Conservation (phyloP, 345 rosid genomes). For the Gossypium anomalum region DNA sequence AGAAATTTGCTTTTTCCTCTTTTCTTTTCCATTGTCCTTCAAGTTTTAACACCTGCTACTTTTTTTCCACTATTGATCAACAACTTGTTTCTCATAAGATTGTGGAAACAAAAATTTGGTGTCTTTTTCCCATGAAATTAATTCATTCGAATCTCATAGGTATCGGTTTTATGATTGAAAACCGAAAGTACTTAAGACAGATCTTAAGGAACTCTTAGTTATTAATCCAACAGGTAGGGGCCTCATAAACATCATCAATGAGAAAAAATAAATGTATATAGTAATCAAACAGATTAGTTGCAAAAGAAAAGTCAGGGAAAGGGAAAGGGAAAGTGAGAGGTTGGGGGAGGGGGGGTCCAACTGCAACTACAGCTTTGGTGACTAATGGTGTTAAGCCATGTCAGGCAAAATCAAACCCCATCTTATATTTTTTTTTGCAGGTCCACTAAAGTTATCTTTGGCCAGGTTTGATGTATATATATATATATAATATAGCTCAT, state of each 20-base stretch:
- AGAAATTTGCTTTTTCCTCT: background rate
- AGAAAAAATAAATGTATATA: background rate
- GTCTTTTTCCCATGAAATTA: no score
- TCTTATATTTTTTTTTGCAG: background rate
- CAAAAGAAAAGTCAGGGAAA: slow-evolving; percentile 19
- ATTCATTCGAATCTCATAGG: no score
- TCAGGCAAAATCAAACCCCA: background rate
- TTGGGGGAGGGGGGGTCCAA: background rate
- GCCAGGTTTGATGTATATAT: background rate
- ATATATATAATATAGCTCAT: no score
- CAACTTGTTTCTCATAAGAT: background rate
- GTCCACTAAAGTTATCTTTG: slow-evolving; percentile 9
- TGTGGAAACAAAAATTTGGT: background rate
- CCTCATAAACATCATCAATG: slow-evolving; percentile 14
- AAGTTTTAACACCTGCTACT: background rate
- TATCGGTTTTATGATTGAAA: no score
- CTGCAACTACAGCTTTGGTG: slow-evolving; percentile 14
- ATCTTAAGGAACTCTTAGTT: background rate
- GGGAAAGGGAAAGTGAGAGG: background rate
- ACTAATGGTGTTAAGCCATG: slow-evolving; percentile 6
- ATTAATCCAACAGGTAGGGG: slow-evolving; percentile 15
- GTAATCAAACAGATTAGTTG: background rate
- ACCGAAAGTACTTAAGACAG: no score
- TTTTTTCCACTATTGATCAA: background rate
- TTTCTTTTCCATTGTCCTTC: slow-evolving; percentile 1